Conservation (phyloP, 441 rosid genomes). For the Gossypium trilobum region DNA sequence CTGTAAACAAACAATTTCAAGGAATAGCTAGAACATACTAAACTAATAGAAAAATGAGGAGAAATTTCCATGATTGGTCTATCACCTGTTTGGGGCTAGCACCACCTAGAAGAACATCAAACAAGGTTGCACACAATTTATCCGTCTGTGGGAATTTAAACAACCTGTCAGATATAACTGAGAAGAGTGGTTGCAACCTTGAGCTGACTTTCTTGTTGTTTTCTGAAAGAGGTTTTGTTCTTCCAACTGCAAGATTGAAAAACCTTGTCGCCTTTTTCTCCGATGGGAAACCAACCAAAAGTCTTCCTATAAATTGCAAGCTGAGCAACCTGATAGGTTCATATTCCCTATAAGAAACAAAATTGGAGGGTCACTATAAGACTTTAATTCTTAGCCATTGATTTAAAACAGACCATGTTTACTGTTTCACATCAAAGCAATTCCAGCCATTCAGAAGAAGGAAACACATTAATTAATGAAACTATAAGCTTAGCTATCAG, state of each 20-base stretch:
- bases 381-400: slow-evolving; percentile 1
- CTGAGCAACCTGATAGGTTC: slow-evolving; percentile 90
- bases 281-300: slow-evolving; percentile 74
- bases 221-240: slow-evolving; percentile 57
- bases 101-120: slow-evolving; percentile 98
- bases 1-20: slow-evolving; percentile 30
- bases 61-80: slow-evolving; percentile 17
- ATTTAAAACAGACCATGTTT: slow-evolving; percentile 1
- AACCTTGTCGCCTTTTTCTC: slow-evolving; percentile 86
- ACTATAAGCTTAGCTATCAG: not conserved
- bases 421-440: not conserved
- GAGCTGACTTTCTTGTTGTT: slow-evolving; percentile 46
- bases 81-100: slow-evolving; percentile 97
- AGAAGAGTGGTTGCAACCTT: slow-evolving; percentile 63
- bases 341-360: slow-evolving; percentile 53
- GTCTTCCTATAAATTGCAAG: slow-evolving; percentile 91
- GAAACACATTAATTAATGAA: not conserved
- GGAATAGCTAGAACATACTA: not conserved
- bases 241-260: slow-evolving; percentile 78
- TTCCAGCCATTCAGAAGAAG: not conserved
- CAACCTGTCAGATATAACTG: slow-evolving; percentile 69
- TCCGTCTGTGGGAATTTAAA: slow-evolving; percentile 85
- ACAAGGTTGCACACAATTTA: slow-evolving; percentile 79
- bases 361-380: slow-evolving; percentile 6
- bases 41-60: slow-evolving; percentile 2